Evolutionary conservation across 495 filamentous ascomycete genomes (phyloP).

Genomic region (Lophiotrema nucula): DNA sequence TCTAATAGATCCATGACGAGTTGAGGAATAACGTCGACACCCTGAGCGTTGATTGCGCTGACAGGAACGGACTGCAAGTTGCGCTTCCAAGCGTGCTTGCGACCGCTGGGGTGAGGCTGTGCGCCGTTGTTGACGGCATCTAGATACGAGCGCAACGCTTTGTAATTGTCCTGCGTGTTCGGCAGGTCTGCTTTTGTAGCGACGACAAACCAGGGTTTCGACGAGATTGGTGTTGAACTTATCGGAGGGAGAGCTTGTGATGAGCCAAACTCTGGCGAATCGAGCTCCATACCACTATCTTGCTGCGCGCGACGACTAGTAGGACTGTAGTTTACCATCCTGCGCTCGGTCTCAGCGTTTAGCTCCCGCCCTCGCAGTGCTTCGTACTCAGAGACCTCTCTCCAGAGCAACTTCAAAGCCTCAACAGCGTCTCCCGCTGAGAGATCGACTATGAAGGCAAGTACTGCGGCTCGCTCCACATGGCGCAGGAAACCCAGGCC

Average conservation of each 20-base stretch:
- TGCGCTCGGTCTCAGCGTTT: constrained; percentile 49
- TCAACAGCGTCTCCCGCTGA: constrained; percentile 72
- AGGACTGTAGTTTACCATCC: constrained; percentile 28
- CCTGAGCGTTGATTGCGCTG: constrained; percentile 82
- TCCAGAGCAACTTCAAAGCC: constrained; percentile 80
- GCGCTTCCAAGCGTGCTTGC: constrained; percentile 64
- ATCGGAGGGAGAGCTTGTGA: constrained; percentile 32
- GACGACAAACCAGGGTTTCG: constrained; percentile 95
- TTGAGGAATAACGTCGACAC: constrained; percentile 73
- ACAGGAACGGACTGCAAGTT: constrained; percentile 73
- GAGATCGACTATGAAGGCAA: constrained; percentile 92
- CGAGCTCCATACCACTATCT: background rate
- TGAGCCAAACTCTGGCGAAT: constrained; percentile 4
- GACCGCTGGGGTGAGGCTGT: constrained; percentile 67
- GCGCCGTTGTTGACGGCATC: constrained; percentile 56
- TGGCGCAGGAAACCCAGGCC: constrained; percentile 91
- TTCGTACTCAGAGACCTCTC: constrained; percentile 84
- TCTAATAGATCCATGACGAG: constrained; percentile 75
- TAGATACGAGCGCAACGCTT: constrained; percentile 65
- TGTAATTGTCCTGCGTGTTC: constrained; percentile 75
- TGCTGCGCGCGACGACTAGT: background rate
- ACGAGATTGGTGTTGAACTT: constrained; percentile 63
- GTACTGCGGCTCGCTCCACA: constrained; percentile 85
- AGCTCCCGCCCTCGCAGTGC: constrained; percentile 62
- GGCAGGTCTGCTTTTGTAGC: constrained; percentile 91